Evolutionary conservation across 1,284 basidiomycete genomes (phyloP), one percentile per base, ranked within the genome.

Genomic region (Trametes versicolor): DNA sequence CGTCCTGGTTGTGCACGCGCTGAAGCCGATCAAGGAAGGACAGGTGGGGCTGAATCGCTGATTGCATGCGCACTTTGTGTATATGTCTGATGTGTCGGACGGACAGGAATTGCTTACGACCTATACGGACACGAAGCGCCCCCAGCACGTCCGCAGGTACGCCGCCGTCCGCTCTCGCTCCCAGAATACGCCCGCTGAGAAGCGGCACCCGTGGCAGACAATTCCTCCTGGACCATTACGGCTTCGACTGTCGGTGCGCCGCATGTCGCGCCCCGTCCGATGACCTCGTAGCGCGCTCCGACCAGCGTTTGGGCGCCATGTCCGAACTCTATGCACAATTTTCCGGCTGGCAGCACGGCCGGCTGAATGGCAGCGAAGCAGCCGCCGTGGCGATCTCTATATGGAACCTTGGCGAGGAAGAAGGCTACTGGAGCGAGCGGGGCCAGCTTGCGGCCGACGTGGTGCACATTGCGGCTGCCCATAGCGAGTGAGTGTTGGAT

Each of bases 341-440:
- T 54, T 72, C 80, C 3, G 75, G 76, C 19, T 89, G 88, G 88
- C 82, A 79, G 8, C 70, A 73, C 13, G 71, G 75, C 2, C 62
- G 66, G 4, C 81, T 88, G 23, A 78, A 75, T 47, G 87, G 87
- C 4, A 62, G 63, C 1, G 79, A 87, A 59, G 87, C 87, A 1
- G 79, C 86, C 61, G 73, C 78, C 19, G 69, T 80, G 4, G 83
- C 82, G 25, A 78, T 80, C 63, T 71, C 77, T 55, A 88, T 89
- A 25, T 90, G 87, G 88, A 62, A 74, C 13, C 63, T 88, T 4
- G 86, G 83, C 34, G 82, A 85, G 37, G 79, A 84, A 66, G 88
- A 89, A 76, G 86, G 85, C 0, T 89, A 90, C 67, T 83, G 81
- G 79, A 88, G 87, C 71, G 87, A 87, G 75, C 78, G 87, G 37